These are phyloP conservation scores for Salisapilia sapeloensis DNA, from an alignment of 352 stramenopile genomes.

Conservation along the genomic window DNA sequence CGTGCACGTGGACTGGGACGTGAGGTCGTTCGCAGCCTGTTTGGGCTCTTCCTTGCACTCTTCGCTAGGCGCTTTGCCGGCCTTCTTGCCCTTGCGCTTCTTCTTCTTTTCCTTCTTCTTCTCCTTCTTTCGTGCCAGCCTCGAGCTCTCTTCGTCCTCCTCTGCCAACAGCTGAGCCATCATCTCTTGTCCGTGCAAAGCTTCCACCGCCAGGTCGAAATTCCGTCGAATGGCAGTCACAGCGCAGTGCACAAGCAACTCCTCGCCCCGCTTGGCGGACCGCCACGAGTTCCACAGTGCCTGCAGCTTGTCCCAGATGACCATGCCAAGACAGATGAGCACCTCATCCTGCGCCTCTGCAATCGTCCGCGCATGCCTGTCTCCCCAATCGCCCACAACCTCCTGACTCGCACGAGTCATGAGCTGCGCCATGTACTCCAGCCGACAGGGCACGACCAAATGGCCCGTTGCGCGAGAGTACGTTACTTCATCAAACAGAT, in stretches of 20 bases:
- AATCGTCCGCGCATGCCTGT: conserved; percentile 70
- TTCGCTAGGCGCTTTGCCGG: too few species aligned
- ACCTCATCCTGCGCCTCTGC: conserved; percentile 76
- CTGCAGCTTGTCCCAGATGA: conserved; percentile 81
- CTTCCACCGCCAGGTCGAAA: conserved; percentile 73
- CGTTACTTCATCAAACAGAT: conserved; percentile 74
- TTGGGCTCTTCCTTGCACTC: too few species aligned
- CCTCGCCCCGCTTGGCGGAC: conserved; percentile 56
- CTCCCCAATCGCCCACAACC: conserved; percentile 64
- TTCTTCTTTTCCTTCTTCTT: conserved; percentile 85
- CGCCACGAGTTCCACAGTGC: conserved; percentile 65
- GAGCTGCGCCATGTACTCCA: conserved; percentile 74
- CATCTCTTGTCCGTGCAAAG: conserved; percentile 72
- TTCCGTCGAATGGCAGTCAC: conserved; percentile 60
- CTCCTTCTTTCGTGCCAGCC: conserved; percentile 71
- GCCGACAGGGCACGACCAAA: conserved; percentile 70
- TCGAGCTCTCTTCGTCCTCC: conserved; percentile 63
- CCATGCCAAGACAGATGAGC: conserved; percentile 71
- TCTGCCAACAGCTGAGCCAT: conserved; percentile 75
- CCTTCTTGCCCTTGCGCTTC: conserved; percentile 63
- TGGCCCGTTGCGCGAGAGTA: conserved; percentile 67
- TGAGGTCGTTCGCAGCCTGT: too few species aligned
- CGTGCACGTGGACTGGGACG: conserved; percentile 9
- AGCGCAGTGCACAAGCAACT: conserved; percentile 63
- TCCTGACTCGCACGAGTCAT: conserved; percentile 74